phyloP scores from a whole-genome alignment of 164 flowering plant species.

The Magnolia changhungtana region DNA sequence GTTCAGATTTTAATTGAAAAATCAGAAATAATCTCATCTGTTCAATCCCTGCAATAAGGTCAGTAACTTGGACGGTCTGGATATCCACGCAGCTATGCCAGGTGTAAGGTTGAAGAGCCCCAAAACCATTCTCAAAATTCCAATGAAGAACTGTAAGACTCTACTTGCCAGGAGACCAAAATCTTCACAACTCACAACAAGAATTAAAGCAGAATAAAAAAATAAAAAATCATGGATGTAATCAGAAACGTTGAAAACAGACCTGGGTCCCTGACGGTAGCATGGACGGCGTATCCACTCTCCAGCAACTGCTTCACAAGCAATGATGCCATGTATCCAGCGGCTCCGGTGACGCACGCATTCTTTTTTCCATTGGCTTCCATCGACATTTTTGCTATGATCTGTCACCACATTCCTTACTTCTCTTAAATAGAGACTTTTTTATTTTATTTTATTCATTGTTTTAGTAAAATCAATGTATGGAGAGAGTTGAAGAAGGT shows the following conservation, averaged over 20 bases:
- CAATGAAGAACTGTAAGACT: too few species aligned
- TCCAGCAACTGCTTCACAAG: constrained; percentile 2
- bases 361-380: not conserved
- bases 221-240: not conserved
- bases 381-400: not conserved
- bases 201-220: not conserved
- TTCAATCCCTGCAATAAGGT: too few species aligned
- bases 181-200: not conserved
- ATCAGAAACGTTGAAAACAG: not conserved
- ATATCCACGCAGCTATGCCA: too few species aligned
- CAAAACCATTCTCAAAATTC: too few species aligned
- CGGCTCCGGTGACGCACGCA: not conserved
- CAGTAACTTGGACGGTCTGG: too few species aligned
- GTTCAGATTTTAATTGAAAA: too few species aligned
- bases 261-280: constrained; percentile 6
- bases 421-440: not conserved
- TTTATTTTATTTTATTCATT: too few species aligned
- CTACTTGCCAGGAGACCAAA: too few species aligned
- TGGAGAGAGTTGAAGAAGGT: not conserved
- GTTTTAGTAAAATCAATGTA: not conserved
- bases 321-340: constrained; percentile 5
- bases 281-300: constrained; percentile 1
- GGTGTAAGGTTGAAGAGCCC: too few species aligned
- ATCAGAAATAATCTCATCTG: too few species aligned
- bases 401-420: not conserved